These are phyloP conservation scores for Sisymbrium altissimum DNA, from an alignment of 345 rosid species.

Conservation along the genomic window DNA sequence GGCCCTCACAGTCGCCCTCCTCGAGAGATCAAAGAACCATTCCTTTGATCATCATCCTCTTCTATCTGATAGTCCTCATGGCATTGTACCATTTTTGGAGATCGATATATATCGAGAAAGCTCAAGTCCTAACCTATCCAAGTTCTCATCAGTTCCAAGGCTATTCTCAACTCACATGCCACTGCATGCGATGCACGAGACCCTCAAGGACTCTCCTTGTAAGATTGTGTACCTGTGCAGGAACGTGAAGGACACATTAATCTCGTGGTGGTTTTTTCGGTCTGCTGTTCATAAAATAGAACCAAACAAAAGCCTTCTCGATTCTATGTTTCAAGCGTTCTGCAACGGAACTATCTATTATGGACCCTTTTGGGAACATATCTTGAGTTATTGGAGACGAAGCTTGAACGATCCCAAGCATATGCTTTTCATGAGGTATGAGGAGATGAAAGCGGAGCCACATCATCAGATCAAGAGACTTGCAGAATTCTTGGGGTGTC, in stretches of 20 bases:
- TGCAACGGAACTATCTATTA: slow-evolving; percentile 17
- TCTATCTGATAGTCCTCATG: slow-evolving; percentile 9
- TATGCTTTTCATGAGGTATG: slow-evolving; percentile 29
- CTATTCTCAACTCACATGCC: slow-evolving; percentile 19
- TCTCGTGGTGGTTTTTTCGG: slow-evolving; percentile 1
- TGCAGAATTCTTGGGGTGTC: background rate
- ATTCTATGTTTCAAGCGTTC: slow-evolving; percentile 8
- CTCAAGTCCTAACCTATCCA: background rate
- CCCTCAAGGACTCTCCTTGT: slow-evolving; percentile 16
- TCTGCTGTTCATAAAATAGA: background rate
- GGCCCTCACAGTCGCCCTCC: background rate
- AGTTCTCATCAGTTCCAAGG: slow-evolving; percentile 13
- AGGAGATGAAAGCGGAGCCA: background rate
- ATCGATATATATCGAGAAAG: background rate
- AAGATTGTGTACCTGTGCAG: slow-evolving; percentile 27
- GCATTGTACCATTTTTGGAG: slow-evolving; percentile 15
- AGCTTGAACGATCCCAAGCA: slow-evolving; percentile 24
- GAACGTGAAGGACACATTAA: slow-evolving; percentile 5
- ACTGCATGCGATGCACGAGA: background rate
- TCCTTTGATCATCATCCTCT: slow-evolving; percentile 9
- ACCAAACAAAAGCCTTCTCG: background rate
- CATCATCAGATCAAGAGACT: background rate
- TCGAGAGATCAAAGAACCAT: slow-evolving; percentile 1
- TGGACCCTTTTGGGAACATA: slow-evolving; percentile 39
- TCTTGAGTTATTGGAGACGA: slow-evolving; percentile 26